phyloP scores from a whole-genome alignment of 1,284 basidiomycete species.

The Sphagnurus paluster region DNA sequence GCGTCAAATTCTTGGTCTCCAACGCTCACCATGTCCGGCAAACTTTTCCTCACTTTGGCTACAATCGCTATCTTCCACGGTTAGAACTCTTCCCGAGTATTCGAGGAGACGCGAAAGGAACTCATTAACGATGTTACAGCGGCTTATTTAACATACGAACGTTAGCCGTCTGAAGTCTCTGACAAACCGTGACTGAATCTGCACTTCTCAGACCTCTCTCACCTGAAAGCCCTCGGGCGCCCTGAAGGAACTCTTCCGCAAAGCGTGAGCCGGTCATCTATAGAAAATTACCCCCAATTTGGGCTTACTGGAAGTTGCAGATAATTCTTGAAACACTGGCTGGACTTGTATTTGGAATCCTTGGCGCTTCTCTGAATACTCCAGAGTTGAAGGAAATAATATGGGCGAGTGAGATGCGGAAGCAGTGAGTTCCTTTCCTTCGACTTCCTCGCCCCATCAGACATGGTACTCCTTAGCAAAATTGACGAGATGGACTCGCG shows the following conservation, averaged over 20 bases:
- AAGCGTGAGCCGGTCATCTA: slow-evolving; percentile 45
- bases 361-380: slow-evolving; percentile 72
- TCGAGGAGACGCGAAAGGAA: neutral
- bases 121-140: slow-evolving; percentile 26
- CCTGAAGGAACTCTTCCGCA: slow-evolving; percentile 65
- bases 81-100: slow-evolving; percentile 23
- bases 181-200: slow-evolving; percentile 11
- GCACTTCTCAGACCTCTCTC: slow-evolving; percentile 81
- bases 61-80: slow-evolving; percentile 52
- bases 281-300: neutral
- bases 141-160: slow-evolving; percentile 58
- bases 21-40: slow-evolving; percentile 42
- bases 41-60: slow-evolving; percentile 44
- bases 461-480: slow-evolving; percentile 45
- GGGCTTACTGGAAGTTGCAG: slow-evolving; percentile 38
- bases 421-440: slow-evolving; percentile 48
- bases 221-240: slow-evolving; percentile 69
- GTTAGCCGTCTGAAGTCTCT: slow-evolving; percentile 39
- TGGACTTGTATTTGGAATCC: slow-evolving; percentile 64
- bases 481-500: slow-evolving; percentile 82
- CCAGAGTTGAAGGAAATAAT: slow-evolving; percentile 75
- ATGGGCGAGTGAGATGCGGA: slow-evolving; percentile 89
- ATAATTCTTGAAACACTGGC: slow-evolving; percentile 68
- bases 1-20: slow-evolving; percentile 10
- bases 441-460: slow-evolving; percentile 4